Base-by-base conservation (phyloP, 1,139 yeast species). In the Yamadazyma buinensis region DNA sequence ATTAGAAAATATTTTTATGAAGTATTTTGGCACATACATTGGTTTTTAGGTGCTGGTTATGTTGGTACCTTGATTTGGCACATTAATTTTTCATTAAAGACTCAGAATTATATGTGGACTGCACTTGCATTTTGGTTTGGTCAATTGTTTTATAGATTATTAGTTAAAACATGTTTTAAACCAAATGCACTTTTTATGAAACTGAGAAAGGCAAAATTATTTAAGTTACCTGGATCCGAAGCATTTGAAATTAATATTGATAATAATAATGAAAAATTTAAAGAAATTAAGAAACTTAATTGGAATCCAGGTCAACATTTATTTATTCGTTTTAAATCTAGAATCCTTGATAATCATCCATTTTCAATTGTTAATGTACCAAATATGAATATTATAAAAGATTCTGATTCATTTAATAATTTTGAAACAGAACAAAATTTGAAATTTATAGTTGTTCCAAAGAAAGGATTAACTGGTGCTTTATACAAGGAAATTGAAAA, bases 291-390 rank as follows among this genome's bases (percentile, higher is more conserved):
- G 9, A 54, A 58, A 11, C 52, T 69, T 28, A 48, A 49, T 13
- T 78, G 84, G 84, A 47, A 37, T 22, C 79, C 84, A 1, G 84
- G 85, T 17, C 84, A 79, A 45, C 85, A 79, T 52, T 60, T 77
- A 14, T 77, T 63, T 47, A 57, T 79, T 22, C 61, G 82, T 43
- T 67, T 76, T 43, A 57, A 61, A 4, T 49, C 66, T 8, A 64
- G 71, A 40, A 45, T 67, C 20, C 50, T 77, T 27, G 82, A 77
- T 39, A 77, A 72, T 47, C 85, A 79, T 53, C 85, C 85, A 9
- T 79, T 79, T 50, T 76, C 84, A 2, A 67, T 79, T n/a, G 52
- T 73, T 21, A 64, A 74, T 3, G 38, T 59, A 23, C 68, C 65
- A 11, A 17, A 27, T n/a, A 4, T 17, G 7, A 5, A 5, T 5